Base-by-base conservation (phyloP, 2,329 filamentous ascomycete genomes). In the Cryphonectria japonica region DNA sequence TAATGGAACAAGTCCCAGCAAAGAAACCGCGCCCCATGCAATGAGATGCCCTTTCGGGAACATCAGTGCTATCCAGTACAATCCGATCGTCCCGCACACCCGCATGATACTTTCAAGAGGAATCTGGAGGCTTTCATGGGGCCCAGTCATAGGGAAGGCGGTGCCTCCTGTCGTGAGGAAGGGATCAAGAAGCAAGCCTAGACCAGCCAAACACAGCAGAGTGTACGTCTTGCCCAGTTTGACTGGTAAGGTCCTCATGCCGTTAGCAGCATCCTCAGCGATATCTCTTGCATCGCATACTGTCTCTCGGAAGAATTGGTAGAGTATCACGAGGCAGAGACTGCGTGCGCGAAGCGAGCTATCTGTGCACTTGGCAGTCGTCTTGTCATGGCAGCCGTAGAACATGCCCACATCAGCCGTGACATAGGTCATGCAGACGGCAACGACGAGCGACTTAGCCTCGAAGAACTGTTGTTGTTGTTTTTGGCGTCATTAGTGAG, bases 291-390 rank as follows among this genome's bases (percentile, higher is more conserved):
- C 22, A 26, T 73, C 71, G 41, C 69, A 71, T 13, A 66, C 60
- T 22, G 69, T 73, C 66, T 73, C 71, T 8, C 69, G 69, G n/a
- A 73, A 62, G 66, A 72, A 73, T 22, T 73, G 71, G 46, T 73
- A 73, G 39, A 73, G 43, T 11, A 73, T 63, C 9, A 52, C 60
- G 5, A 73, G 61, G 39, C 66, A 69, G n/a, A 73, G 61, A 52
- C 71, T 73, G 54, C 71, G 66, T 57, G 69, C 46, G 22, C 65
- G 69, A 2, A 73, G 37, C 13, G 60, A 37, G 19, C 64, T 61
- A 7, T 60, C 59, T 43, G 19, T 72, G 41, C 71, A 72, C 32
- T 43, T 32, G 19, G 41, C 14, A 22, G 32, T 50, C 19, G 34
- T 8, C 39, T 50, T 52, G 26, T 50, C 32, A 14, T 65, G 22